These are phyloP conservation scores for Ceratobasidium sp. DNA, from an alignment of 1,284 basidiomycete genomes.

Conservation along the genomic window DNA sequence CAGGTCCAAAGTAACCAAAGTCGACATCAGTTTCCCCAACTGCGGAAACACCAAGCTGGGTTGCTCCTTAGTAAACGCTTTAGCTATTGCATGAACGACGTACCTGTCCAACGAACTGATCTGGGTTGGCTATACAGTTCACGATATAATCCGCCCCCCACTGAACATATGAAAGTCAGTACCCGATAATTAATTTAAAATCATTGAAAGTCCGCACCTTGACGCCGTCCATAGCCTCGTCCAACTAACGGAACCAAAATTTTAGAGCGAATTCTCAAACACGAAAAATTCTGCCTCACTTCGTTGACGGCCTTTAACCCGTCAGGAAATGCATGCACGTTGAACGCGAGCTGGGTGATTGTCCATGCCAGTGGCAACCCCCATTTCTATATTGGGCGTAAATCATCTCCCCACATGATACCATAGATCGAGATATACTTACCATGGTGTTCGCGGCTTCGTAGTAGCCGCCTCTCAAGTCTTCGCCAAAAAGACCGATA, in stretches of 20 bases:
- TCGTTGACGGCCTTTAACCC: slow-evolving; percentile 43
- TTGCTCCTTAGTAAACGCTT: neutral
- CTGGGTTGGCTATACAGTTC: slow-evolving; percentile 46
- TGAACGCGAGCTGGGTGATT: slow-evolving; percentile 47
- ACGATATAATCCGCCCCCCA: slow-evolving; percentile 48
- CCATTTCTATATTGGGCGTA: slow-evolving; percentile 45
- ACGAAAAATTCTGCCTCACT: neutral
- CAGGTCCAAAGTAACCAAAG: slow-evolving; percentile 49
- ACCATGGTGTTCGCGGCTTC: slow-evolving; percentile 50
- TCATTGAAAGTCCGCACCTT: slow-evolving; percentile 34
- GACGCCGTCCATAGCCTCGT: slow-evolving; percentile 48
- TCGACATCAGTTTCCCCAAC: slow-evolving; percentile 47
- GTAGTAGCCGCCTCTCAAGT: slow-evolving; percentile 47
- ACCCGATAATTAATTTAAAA: neutral
- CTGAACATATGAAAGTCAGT: neutral
- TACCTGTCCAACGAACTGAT: slow-evolving; percentile 49
- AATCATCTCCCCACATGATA: neutral
- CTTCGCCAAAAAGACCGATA: slow-evolving; percentile 44
- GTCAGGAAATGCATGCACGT: slow-evolving; percentile 44
- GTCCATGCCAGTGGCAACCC: slow-evolving; percentile 49
- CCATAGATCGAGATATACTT: neutral
- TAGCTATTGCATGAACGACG: neutral
- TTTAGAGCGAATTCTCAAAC: neutral
- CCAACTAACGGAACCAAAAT: slow-evolving; percentile 4
- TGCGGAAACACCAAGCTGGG: slow-evolving; percentile 48